Base-by-base conservation (phyloP, 2,329 filamentous ascomycete genomes). In the Hymenoscyphus salicellus region DNA sequence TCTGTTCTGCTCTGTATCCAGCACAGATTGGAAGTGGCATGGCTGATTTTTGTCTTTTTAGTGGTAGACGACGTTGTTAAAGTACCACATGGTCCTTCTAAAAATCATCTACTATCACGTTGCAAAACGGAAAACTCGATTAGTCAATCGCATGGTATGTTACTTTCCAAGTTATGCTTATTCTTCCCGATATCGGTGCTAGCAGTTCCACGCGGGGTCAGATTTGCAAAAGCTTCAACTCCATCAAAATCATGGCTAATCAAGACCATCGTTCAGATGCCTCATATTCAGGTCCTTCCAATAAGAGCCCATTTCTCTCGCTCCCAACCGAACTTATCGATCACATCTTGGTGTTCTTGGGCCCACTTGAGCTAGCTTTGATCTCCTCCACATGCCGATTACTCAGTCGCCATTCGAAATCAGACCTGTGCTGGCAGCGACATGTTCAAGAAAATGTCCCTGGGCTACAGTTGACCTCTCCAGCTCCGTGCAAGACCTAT, bases 271-370 rank as follows among this genome's bases (percentile, higher is more conserved):
- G 46, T 32, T 23, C 26, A 62, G 61, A 58, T 46, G 17, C 58
- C 36, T 41, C 56, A 16, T n/a, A n/a, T 55, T 41, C 43, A 20
- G 28, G 32, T 26, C 20, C 55, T 17, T 14, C 58, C 5, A 36
- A 41, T 5, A 38, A 32, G 32, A 63, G 63, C 60, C 49, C 26
- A 17, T 59, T 91, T 7, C 75, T 86, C 33, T 74, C 77, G 23
- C 82, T 97, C 0, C 93, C 93, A 0, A 77, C 86, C 14, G 93
- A 97, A 75, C 81, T 97, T 8, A 80, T 96, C 36, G 84, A 90
- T 69, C 79, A 84, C n/a, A 87, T 97, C 57, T 79, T 96, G 16
- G 80, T 81, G 38, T 87, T 85, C 72, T 82, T 97, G 5, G 77
- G 84, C 0, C 83, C 91, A 0, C 69, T 80, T 46, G 89, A 93